Conservation (phyloP, 345 rosid species). For the Lepidium didymum region DNA sequence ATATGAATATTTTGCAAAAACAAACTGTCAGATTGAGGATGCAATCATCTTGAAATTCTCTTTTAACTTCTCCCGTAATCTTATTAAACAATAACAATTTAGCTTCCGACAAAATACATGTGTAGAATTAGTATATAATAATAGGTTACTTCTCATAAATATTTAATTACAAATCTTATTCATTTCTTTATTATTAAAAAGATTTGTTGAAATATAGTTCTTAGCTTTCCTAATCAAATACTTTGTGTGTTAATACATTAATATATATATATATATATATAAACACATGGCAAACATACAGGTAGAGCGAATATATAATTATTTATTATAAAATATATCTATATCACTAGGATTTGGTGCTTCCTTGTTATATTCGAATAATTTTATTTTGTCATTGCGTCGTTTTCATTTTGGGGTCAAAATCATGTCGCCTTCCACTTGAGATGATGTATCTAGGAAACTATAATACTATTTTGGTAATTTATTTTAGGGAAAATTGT, state of each 20-base stretch:
- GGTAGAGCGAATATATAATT: neutral
- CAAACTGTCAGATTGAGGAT: neutral
- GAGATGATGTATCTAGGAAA: slow-evolving; percentile 13
- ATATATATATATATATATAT: neutral
- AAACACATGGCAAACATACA: slow-evolving; percentile 20
- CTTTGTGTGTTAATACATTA: neutral
- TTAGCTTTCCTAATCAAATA: neutral
- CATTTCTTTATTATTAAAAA: neutral
- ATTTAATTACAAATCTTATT: neutral
- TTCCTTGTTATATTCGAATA: slow-evolving; percentile 13
- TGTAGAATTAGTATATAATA: neutral
- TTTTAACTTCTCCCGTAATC: neutral
- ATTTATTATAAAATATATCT: neutral
- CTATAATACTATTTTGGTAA: neutral
- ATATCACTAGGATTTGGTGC: slow-evolving; percentile 20
- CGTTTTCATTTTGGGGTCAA: slow-evolving; percentile 24
- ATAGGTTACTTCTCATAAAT: neutral
- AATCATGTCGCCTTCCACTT: slow-evolving; percentile 27
- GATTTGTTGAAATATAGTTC: neutral
- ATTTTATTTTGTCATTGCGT: slow-evolving; percentile 7
- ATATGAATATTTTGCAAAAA: neutral
- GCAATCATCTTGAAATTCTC: neutral
- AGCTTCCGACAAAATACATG: no score
- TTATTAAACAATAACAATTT: no score
- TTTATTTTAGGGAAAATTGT: no score